Conservation (phyloP, 2,329 filamentous ascomycete genomes). For the Bipolaris victoriae region DNA sequence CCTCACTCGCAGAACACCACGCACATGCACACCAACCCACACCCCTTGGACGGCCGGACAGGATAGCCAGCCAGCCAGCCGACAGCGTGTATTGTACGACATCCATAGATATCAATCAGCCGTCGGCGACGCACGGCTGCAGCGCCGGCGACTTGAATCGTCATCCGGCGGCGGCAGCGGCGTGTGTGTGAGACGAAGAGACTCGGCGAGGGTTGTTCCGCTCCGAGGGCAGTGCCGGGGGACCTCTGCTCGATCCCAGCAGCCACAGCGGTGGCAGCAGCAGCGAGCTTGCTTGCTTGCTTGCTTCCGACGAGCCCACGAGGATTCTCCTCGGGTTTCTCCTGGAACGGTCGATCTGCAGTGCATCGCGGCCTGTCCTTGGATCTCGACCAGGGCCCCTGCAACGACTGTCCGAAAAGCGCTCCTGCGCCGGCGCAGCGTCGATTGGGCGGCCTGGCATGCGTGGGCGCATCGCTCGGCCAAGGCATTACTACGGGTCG, state of each 20-base stretch:
- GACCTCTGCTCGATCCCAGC: conserved; percentile 15
- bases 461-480: conserved; percentile 46
- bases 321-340: conserved; percentile 30
- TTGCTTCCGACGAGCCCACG: conserved; percentile 33
- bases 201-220: conserved; percentile 29
- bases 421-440: conserved; percentile 47
- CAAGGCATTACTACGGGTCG: conserved; percentile 41
- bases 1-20: not conserved
- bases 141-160: conserved; percentile 11
- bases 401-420: conserved; percentile 44
- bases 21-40: too few relatives aligned
- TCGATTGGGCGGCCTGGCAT: conserved; percentile 47
- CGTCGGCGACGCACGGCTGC: conserved; percentile 16
- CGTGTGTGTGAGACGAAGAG: conserved; percentile 7
- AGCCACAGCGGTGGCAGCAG: not conserved
- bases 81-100: too few relatives aligned
- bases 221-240: conserved; percentile 19
- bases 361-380: conserved; percentile 51
- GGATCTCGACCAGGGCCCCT: conserved; percentile 33
- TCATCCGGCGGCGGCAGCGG: conserved; percentile 20
- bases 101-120: conserved; percentile 11
- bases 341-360: conserved; percentile 48
- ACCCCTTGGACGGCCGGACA: too few relatives aligned
- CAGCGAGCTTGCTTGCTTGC: conserved; percentile 31
- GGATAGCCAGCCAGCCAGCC: too few relatives aligned